phyloP scores from a whole-genome alignment of 805 yeast species.

The Grigorovia transvaalensis region DNA sequence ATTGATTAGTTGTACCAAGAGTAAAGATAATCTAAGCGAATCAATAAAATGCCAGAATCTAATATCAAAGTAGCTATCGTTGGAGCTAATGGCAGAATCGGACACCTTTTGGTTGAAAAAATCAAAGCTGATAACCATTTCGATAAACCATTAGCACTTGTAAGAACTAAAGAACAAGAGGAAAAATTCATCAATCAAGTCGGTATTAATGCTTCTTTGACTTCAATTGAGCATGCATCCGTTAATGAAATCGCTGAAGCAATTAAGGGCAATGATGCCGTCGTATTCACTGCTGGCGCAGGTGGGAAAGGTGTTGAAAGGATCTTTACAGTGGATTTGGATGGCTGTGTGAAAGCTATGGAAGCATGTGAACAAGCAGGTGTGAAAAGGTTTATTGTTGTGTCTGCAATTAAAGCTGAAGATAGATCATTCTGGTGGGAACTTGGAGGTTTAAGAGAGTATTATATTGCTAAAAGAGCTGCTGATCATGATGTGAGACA shows the following conservation, averaged over 20 bases:
- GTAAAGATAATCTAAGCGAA: too few species aligned
- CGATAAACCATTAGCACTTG: slow-evolving; percentile 34
- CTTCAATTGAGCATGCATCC: slow-evolving; percentile 31
- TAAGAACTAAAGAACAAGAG: slow-evolving; percentile 39
- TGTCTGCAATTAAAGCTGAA: slow-evolving; percentile 49
- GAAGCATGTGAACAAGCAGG: slow-evolving; percentile 42
- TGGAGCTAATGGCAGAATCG: slow-evolving; percentile 60
- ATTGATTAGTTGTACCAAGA: too few species aligned
- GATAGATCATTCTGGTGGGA: slow-evolving; percentile 37
- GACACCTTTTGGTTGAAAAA: slow-evolving; percentile 34
- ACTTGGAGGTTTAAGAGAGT: slow-evolving; percentile 32
- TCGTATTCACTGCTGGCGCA: slow-evolving; percentile 54
- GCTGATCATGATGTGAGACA: slow-evolving; percentile 41
- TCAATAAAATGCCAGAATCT: background rate
- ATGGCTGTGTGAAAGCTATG: slow-evolving; percentile 46
- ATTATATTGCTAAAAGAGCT: slow-evolving; percentile 51
- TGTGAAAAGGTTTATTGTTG: slow-evolving; percentile 38
- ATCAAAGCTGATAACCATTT: slow-evolving; percentile 19
- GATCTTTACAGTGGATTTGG: slow-evolving; percentile 47
- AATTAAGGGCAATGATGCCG: slow-evolving; percentile 41
- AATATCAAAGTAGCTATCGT: slow-evolving; percentile 34
- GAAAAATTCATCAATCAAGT: slow-evolving; percentile 31
- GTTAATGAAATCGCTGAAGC: slow-evolving; percentile 29
- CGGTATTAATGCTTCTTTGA: slow-evolving; percentile 29
- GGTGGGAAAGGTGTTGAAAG: slow-evolving; percentile 42